phyloP scores from a whole-genome alignment of 306 rosid genomes.

The Arachis hypogaea region DNA sequence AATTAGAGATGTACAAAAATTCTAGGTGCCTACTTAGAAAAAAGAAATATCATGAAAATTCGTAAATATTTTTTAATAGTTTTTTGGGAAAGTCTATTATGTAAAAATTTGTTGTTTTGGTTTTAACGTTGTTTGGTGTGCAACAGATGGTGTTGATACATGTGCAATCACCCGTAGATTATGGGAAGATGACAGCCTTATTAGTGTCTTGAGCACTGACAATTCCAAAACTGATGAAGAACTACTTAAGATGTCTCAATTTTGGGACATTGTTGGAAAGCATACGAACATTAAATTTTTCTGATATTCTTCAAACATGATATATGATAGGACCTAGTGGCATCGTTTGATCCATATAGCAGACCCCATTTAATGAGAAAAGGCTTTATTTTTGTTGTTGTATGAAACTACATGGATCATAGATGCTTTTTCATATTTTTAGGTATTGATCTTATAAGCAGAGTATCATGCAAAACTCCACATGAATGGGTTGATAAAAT shows the following conservation, averaged over 20 bases:
- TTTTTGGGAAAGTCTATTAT: constrained; percentile 20
- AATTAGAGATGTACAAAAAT: constrained; percentile 71
- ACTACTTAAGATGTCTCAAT: constrained; percentile 72
- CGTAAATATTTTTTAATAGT: constrained; percentile 57
- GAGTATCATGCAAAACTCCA: constrained; percentile 85
- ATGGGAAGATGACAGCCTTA: constrained; percentile 93
- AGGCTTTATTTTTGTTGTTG: no score
- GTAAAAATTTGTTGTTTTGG: constrained; percentile 3
- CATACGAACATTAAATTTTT: no score
- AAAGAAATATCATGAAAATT: constrained; percentile 94
- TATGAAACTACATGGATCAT: not conserved
- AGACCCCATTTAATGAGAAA: no score
- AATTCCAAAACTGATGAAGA: constrained; percentile 76
- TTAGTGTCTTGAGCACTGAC: constrained; percentile 93
- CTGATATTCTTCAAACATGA: no score
- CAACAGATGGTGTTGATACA: constrained; percentile 92
- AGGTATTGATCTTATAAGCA: constrained; percentile 80
- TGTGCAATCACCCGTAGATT: constrained; percentile 94
- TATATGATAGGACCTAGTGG: no score
- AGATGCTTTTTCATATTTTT: not conserved
- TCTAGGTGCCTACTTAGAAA: constrained; percentile 73
- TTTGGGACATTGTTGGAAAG: constrained; percentile 16
- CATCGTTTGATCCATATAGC: no score
- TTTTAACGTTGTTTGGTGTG: constrained; percentile 28
- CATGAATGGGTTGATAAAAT: constrained; percentile 83